Evolutionary conservation across 2,329 filamentous ascomycete species (phyloP).

Genomic region (Cladosporium sp.): DNA sequence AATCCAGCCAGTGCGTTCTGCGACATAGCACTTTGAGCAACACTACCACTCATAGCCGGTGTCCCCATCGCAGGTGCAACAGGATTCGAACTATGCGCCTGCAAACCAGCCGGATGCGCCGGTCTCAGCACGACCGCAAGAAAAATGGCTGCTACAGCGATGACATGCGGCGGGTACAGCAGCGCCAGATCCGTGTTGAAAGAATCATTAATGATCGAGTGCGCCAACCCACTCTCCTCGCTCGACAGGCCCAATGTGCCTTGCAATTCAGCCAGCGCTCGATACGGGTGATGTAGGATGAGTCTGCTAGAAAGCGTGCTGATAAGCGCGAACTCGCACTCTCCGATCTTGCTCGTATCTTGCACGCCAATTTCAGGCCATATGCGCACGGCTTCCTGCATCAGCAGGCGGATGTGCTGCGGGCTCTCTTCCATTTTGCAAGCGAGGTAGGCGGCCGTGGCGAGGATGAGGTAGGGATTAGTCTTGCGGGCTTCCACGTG

Average conservation of each 20-base stretch:
- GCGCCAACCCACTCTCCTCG: slow-evolving; percentile 74
- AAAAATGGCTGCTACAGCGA: slow-evolving; percentile 82
- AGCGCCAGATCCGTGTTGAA: slow-evolving; percentile 90
- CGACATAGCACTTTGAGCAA: slow-evolving; percentile 36
- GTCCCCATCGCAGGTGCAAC: slow-evolving; percentile 12
- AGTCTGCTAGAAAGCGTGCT: slow-evolving; percentile 86
- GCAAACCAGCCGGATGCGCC: slow-evolving; percentile 41
- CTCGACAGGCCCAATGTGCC: slow-evolving; percentile 65
- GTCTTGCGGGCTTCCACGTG: slow-evolving; percentile 87
- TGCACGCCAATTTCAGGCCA: slow-evolving; percentile 75
- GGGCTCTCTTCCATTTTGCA: slow-evolving; percentile 98
- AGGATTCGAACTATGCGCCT: slow-evolving; percentile 36
- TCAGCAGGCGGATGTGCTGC: slow-evolving; percentile 88
- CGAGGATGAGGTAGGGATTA: slow-evolving; percentile 87
- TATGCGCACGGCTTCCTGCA: slow-evolving; percentile 76
- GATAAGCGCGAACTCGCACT: slow-evolving; percentile 91
- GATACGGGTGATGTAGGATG: slow-evolving; percentile 87
- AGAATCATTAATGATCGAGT: slow-evolving; percentile 84
- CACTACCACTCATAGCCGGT: slow-evolving; percentile 22
- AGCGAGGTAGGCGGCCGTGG: slow-evolving; percentile 90
- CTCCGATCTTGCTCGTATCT: slow-evolving; percentile 79
- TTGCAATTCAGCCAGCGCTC: slow-evolving; percentile 69
- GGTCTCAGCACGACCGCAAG: slow-evolving; percentile 79
- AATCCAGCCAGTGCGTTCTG: slow-evolving; percentile 21
- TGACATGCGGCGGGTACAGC: slow-evolving; percentile 77